phyloP scores from a whole-genome alignment of 345 rosid species.

The Eucalyptus polybractea region DNA sequence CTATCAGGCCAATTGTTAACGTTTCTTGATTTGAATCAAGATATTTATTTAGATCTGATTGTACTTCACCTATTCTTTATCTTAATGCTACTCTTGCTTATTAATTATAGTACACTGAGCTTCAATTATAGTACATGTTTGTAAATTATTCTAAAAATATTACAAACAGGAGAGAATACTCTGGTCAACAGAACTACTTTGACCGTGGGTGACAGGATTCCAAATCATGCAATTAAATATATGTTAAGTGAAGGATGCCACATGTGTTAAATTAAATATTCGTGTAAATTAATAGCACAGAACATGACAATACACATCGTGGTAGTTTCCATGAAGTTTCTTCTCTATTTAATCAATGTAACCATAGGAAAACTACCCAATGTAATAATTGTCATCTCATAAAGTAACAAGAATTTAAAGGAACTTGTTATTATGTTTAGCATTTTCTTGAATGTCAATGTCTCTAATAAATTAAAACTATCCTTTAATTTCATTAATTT shows the following conservation, averaged over 20 bases:
- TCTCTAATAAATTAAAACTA: not conserved
- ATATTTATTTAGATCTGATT: not conserved
- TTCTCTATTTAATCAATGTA: not conserved
- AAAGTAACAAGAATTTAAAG: not conserved
- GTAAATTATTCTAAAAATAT: not conserved
- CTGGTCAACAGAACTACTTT: not conserved
- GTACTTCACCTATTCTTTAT: not conserved
- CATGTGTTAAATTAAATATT: not conserved
- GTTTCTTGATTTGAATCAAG: not conserved
- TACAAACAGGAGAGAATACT: not conserved
- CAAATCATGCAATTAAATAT: not conserved
- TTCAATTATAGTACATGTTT: not conserved
- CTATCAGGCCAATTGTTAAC: not conserved
- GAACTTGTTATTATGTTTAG: not conserved
- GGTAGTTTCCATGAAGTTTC: not conserved
- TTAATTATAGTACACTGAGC: not conserved
- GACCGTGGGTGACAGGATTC: not conserved
- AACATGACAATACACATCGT: not conserved
- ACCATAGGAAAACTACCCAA: not conserved
- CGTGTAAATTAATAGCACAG: not conserved
- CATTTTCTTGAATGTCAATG: not conserved
- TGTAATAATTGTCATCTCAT: not conserved
- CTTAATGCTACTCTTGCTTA: not conserved
- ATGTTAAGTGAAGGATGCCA: not conserved
- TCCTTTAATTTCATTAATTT: not conserved